Evolutionary conservation across 1,284 basidiomycete species (phyloP), one percentile per base, ranked within the genome.

Genomic region (Cryptococcus sp.): DNA sequence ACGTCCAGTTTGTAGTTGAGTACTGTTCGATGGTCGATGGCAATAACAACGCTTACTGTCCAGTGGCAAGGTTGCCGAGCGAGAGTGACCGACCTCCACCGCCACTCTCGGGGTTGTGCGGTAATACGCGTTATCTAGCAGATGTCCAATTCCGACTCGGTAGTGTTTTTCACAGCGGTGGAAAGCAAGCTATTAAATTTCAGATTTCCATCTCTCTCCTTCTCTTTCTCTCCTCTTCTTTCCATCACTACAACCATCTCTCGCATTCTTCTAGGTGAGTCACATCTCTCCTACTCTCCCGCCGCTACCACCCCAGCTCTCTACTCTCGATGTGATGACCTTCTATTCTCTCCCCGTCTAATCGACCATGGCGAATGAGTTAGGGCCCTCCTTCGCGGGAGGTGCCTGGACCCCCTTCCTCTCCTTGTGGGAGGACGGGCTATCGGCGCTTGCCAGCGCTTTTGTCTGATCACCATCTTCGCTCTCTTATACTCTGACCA

Each of bases 291-390:
- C 47, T 41, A 51, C 39, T 39, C 43, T 45, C 52, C 19, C 39
- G 20, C 48, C 39, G 22, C 53, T 23, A n/a, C 43, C 52, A 50
- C 30, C 23, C 17, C 45, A 52, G 45, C 17, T 23, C 22, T 48
- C 54, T 47, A 35, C 47, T 43, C 61, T 63, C 62, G 69, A 67
- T 52, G 62, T 69, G 77, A 79, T 79, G 77, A 79, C 75, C 77
- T 78, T 77, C 74, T 35, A 76, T 73, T 77, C 78, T 79, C 78
- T 78, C 78, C 78, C 78, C 78, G 78, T 79, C 78, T 78, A 69
- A 79, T 69, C 78, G 78, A 79, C 78, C 78, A 79, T 79, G 78
- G 70, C 76, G 78, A 79, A 78, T 65, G 76, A 79, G 78, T 67
- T 71, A 73, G 76, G 72, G 62, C 63, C 65, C 69, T 72, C 75